Percentiles rank a stretch among this genome's conserved stretches.
These are phyloP conservation scores for Cryptococcus depauperatus DNA, from an alignment of 1,284 basidiomycete species.

Conservation along the genomic window DNA sequence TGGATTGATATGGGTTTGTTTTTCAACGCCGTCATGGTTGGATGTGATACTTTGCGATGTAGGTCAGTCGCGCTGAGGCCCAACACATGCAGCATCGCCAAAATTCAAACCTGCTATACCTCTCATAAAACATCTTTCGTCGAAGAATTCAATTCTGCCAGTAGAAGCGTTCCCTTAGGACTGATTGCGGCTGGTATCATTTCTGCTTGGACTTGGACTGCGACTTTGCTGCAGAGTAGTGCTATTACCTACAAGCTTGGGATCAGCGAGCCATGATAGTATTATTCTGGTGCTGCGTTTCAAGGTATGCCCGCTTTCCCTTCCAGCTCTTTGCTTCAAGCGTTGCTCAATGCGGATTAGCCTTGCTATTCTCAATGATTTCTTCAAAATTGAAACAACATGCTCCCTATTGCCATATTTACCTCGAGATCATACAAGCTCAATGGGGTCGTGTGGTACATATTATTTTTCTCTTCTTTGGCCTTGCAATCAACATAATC, in stretches of 20 bases:
- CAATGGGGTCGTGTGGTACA: slow-evolving; percentile 72
- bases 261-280: slow-evolving; percentile 51
- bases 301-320: background rate
- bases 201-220: slow-evolving; percentile 53
- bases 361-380: slow-evolving; percentile 51
- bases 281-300: background rate
- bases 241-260: slow-evolving; percentile 63
- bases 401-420: slow-evolving; percentile 49
- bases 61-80: background rate
- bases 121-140: slow-evolving; percentile 44
- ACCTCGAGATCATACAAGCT: slow-evolving; percentile 55
- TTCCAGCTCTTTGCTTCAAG: slow-evolving; percentile 19
- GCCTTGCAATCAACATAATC: slow-evolving; percentile 65
- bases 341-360: slow-evolving; percentile 29
- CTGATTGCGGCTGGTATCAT: slow-evolving; percentile 85
- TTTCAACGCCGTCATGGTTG: slow-evolving; percentile 66
- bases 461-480: slow-evolving; percentile 69
- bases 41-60: slow-evolving; percentile 10
- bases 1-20: slow-evolving; percentile 65
- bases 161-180: slow-evolving; percentile 65
- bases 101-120: slow-evolving; percentile 38
- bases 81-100: slow-evolving; percentile 20
- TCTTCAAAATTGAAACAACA: slow-evolving; percentile 53
- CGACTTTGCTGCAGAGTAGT: slow-evolving; percentile 44
- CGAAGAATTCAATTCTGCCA: slow-evolving; percentile 71